Conservation (phyloP, 768 basidiomycete species). For the Cyclocybe cylindracea region DNA sequence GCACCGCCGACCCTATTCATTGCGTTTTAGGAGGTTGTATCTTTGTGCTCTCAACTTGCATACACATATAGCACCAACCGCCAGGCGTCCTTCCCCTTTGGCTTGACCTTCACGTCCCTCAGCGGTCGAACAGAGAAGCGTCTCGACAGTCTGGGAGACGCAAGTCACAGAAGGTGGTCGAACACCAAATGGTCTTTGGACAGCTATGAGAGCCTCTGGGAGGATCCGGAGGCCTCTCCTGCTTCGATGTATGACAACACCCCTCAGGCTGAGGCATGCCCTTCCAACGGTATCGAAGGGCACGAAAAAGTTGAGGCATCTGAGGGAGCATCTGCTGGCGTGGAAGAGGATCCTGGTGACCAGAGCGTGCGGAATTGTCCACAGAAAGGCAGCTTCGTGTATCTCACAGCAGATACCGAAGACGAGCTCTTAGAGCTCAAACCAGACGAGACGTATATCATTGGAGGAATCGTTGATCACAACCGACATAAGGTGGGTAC, state of each 20-base stretch:
- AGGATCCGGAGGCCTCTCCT: slow-evolving; percentile 13
- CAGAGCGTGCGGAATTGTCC: slow-evolving; percentile 19
- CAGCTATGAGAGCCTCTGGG: slow-evolving; percentile 73
- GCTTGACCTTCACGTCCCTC: slow-evolving; percentile 79
- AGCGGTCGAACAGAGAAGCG: slow-evolving; percentile 67
- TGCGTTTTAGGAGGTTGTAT: slow-evolving; percentile 77
- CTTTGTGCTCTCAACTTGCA: slow-evolving; percentile 87
- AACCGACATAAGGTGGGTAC: slow-evolving; percentile 86
- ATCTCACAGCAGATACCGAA: slow-evolving; percentile 92
- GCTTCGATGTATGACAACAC: slow-evolving; percentile 1
- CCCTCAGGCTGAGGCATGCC: neutral
- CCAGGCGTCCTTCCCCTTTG: slow-evolving; percentile 67
- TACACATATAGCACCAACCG: slow-evolving; percentile 91
- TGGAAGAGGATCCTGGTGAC: neutral
- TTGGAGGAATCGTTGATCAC: slow-evolving; percentile 94
- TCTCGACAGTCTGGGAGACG: slow-evolving; percentile 64
- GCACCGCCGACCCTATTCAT: slow-evolving; percentile 3
- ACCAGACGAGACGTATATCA: slow-evolving; percentile 87
- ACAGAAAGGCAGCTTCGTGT: slow-evolving; percentile 61
- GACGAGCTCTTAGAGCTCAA: slow-evolving; percentile 83
- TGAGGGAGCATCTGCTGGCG: slow-evolving; percentile 1
- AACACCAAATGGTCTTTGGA: slow-evolving; percentile 84
- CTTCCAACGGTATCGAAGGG: neutral
- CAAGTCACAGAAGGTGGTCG: slow-evolving; percentile 77
- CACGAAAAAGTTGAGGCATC: slow-evolving; percentile 3